phyloP scores from a whole-genome alignment of 2,329 filamentous ascomycete genomes.

The Arthrinium puccinioides region DNA sequence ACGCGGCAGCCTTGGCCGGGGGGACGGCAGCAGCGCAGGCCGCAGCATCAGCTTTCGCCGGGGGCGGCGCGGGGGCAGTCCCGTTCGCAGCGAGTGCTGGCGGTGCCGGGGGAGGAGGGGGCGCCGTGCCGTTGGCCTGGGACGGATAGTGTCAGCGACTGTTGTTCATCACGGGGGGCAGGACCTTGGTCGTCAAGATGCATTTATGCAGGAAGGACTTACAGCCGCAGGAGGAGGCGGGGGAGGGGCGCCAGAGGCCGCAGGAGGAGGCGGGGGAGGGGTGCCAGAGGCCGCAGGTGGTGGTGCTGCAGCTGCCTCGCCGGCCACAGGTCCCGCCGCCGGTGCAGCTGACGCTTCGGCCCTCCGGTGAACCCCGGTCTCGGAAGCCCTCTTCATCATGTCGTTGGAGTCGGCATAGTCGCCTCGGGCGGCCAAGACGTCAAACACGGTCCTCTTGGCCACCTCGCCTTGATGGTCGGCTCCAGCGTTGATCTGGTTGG shows the following conservation, averaged over 20 bases:
- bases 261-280: neutral
- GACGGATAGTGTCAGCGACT: no score
- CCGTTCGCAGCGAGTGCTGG: neutral
- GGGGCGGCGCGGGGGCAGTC: neutral
- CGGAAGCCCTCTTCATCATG: neutral
- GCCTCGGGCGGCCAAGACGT: neutral
- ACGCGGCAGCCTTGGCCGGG: neutral
- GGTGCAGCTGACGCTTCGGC: no score
- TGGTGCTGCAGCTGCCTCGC: no score
- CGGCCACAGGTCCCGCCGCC: neutral
- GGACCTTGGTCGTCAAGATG: no score
- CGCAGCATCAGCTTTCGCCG: no score
- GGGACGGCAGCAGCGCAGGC: neutral
- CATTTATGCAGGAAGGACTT: no score
- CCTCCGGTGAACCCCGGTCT: no score
- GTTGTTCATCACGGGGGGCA: neutral
- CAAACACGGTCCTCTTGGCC: neutral
- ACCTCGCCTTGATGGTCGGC: neutral
- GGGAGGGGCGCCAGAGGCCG: neutral
- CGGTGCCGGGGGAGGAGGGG: neutral
- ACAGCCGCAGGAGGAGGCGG: neutral
- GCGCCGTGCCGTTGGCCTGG: neutral
- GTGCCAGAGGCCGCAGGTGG: constrained; percentile 1
- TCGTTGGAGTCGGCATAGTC: neutral
- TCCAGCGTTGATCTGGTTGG: neutral